These are phyloP conservation scores for Gastrolobium villosum DNA, from an alignment of 306 rosid genomes.

Conservation along the genomic window DNA sequence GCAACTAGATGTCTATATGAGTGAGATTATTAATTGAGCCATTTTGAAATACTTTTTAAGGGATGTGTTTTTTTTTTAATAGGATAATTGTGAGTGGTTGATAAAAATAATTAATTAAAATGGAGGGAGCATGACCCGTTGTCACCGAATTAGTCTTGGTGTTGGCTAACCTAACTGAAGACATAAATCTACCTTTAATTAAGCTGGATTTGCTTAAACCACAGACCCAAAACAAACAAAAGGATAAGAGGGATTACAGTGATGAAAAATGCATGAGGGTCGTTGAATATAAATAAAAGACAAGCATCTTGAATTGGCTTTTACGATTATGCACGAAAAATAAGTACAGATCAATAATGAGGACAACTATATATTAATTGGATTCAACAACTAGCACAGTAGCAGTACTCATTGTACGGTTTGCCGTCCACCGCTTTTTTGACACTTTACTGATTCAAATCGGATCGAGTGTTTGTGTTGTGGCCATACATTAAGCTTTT, in stretches of 20 bases:
- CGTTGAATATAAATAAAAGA: background rate
- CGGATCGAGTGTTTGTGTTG: background rate
- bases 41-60: too few relatives aligned
- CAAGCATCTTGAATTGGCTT: background rate
- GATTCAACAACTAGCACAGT: background rate
- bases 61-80: background rate
- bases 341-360: conserved; percentile 4
- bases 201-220: background rate
- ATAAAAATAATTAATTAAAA: conserved; percentile 6
- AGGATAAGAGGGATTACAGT: background rate
- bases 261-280: conserved; percentile 8
- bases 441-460: background rate
- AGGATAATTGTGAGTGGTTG: background rate
- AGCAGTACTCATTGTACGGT: conserved; percentile 36
- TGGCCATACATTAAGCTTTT: background rate
- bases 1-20: background rate
- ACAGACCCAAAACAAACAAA: background rate
- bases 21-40: background rate
- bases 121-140: background rate
- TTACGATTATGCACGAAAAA: background rate
- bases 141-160: background rate
- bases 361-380: background rate
- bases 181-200: conserved; percentile 12
- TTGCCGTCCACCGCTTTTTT: background rate
- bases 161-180: background rate